phyloP scores from a whole-genome alignment of 2,329 filamentous ascomycete genomes.

The Byssoonygena ceratinophila region DNA sequence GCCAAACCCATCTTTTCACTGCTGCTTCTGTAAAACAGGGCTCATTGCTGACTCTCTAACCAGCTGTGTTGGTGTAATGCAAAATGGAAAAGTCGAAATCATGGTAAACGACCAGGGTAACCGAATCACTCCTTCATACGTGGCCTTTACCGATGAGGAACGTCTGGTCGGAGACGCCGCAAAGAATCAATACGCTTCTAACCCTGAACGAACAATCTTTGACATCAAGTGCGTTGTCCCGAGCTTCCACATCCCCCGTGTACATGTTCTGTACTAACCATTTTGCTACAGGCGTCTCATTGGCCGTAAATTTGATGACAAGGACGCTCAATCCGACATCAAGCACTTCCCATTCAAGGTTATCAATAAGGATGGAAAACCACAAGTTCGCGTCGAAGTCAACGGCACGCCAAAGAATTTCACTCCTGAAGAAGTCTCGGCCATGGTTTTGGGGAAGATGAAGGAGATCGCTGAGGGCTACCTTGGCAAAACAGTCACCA shows the following conservation, averaged over 20 bases:
- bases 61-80: conserved; percentile 90
- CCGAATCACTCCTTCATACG: conserved; percentile 90
- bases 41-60: conserved; percentile 30
- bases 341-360: conserved; percentile 99
- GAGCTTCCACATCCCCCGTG: background rate
- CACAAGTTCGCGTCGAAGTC: conserved; percentile 61
- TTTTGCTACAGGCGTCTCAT: conserved; percentile 57
- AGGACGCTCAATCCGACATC: conserved; percentile 81
- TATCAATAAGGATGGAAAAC: conserved; percentile 79
- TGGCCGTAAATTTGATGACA: conserved; percentile 71
- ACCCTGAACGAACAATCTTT: conserved; percentile 65
- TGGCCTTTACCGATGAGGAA: conserved; percentile 94
- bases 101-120: conserved; percentile 94
- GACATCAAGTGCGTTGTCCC: conserved; percentile 65
- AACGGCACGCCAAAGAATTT: conserved; percentile 49
- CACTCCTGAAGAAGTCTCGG: conserved; percentile 56
- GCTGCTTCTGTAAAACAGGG: background rate
- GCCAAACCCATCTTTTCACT: conserved; percentile 13
- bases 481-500: conserved; percentile 50
- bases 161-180: conserved; percentile 93
- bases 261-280: conserved; percentile 2
- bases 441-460: conserved; percentile 59
- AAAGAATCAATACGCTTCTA: conserved; percentile 84
- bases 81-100: conserved; percentile 90
- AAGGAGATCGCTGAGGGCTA: conserved; percentile 55